These are phyloP conservation scores for Kwoniella bestiolae DNA, from an alignment of 768 basidiomycete species.

Conservation along the genomic window DNA sequence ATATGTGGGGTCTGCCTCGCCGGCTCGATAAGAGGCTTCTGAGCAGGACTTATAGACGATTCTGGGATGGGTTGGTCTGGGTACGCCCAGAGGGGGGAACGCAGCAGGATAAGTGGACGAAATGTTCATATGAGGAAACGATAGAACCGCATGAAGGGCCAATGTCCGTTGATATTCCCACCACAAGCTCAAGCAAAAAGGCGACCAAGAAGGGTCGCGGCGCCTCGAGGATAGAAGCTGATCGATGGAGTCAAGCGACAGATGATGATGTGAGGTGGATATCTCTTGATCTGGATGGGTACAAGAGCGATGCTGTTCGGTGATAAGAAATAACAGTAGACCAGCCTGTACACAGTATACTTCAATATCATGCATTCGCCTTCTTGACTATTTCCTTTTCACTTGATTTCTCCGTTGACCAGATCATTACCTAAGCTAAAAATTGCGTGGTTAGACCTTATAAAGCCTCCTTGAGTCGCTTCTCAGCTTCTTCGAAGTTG, in stretches of 20 bases:
- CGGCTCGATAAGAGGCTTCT: constrained; percentile 24
- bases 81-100: constrained; percentile 3
- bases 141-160: constrained; percentile 8
- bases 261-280: constrained; percentile 4
- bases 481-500: constrained; percentile 92
- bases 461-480: constrained; percentile 61
- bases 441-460: background rate
- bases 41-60: constrained; percentile 27
- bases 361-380: constrained; percentile 7
- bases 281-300: background rate
- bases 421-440: background rate
- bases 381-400: background rate
- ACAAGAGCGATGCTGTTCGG: background rate
- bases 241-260: constrained; percentile 7
- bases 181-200: background rate
- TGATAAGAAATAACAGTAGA: background rate
- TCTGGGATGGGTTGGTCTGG: constrained; percentile 42
- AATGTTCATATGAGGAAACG: constrained; percentile 31
- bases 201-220: background rate
- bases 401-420: background rate
- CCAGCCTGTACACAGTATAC: background rate
- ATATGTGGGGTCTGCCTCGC: constrained; percentile 33
- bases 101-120: constrained; percentile 14
- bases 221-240: background rate
- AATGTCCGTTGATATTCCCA: background rate